A percentile compares a stretch with the other conserved stretches of the same genome.
phyloP scores from a whole-genome alignment of 106 monocot genomes.

The Dactylorhiza incarnata region DNA sequence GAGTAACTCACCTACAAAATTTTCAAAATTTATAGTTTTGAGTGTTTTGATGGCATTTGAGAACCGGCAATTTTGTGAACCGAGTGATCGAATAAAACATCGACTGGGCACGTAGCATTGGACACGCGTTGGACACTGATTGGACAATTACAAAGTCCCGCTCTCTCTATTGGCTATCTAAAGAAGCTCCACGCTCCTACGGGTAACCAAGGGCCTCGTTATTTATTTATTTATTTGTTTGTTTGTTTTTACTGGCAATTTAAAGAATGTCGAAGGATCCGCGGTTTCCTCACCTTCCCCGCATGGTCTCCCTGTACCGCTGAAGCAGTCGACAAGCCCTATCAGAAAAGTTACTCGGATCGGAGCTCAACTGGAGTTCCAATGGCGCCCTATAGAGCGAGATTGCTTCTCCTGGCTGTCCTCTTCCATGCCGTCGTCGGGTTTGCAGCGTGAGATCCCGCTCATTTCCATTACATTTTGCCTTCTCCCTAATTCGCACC shows the following conservation, averaged over 20 bases:
- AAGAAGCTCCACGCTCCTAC: not conserved
- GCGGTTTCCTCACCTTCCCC: not conserved
- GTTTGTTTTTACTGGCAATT: not conserved
- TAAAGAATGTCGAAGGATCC: not conserved
- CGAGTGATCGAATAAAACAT: no score
- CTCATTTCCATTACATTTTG: no score
- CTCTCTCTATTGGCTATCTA: not conserved
- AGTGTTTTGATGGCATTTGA: no score
- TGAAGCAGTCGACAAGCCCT: not conserved
- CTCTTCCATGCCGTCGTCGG: constrained; percentile 19
- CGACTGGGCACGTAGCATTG: not conserved
- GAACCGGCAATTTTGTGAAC: no score
- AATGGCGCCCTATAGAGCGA: constrained; percentile 39
- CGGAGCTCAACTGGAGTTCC: not conserved
- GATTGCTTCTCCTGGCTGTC: constrained; percentile 27
- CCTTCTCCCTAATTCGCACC: not conserved
- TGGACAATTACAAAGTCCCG: not conserved
- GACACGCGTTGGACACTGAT: not conserved
- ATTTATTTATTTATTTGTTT: not conserved
- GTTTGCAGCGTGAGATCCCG: constrained; percentile 28
- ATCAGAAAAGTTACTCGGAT: not conserved
- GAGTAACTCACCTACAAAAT: no score
- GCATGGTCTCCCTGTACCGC: not conserved
- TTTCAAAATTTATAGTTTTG: no score
- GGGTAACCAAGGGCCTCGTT: no score